Percentiles rank a stretch among this genome's conserved stretches.
These are phyloP conservation scores for Strobilomyces confusus DNA, from an alignment of 768 basidiomycete species.

Conservation along the genomic window DNA sequence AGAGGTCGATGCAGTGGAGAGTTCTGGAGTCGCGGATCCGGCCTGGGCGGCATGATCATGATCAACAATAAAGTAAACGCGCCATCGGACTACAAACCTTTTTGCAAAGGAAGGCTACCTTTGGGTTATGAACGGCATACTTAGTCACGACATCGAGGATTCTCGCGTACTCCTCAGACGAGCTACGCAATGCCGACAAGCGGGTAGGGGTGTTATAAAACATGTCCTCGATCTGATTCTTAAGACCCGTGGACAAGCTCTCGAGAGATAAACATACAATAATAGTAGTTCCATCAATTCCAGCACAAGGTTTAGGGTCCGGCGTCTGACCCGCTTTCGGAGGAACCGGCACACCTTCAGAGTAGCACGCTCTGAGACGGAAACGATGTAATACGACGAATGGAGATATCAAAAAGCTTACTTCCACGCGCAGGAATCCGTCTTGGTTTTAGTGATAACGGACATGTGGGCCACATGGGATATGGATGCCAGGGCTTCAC, in stretches of 20 bases:
- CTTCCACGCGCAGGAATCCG: constrained; percentile 90
- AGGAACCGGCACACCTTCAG: constrained; percentile 69
- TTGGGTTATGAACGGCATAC: constrained; percentile 92
- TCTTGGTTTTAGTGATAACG: constrained; percentile 86
- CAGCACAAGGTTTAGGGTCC: constrained; percentile 87
- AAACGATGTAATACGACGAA: constrained; percentile 1
- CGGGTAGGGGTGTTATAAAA: constrained; percentile 93
- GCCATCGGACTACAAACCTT: constrained; percentile 51
- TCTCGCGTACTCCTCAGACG: constrained; percentile 87
- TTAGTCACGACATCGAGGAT: constrained; percentile 90
- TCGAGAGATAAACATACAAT: constrained; percentile 45
- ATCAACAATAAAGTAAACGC: constrained; percentile 1
- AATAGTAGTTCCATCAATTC: constrained; percentile 91
- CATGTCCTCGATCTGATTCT: constrained; percentile 80
- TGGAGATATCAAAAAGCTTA: constrained; percentile 38
- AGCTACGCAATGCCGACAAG: constrained; percentile 74
- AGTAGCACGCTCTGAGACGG: constrained; percentile 66
- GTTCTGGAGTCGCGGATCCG: constrained; percentile 69
- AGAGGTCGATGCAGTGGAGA: constrained; percentile 73
- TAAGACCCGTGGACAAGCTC: not conserved
- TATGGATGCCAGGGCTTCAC: constrained; percentile 94
- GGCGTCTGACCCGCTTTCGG: constrained; percentile 64
- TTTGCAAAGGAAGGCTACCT: constrained; percentile 84
- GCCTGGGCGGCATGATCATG: constrained; percentile 42
- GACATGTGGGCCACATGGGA: constrained; percentile 51